Evolutionary conservation across 2,329 filamentous ascomycete species (phyloP), one percentile per base, ranked within the genome.

Genomic region (Colletotrichum destructivum): DNA sequence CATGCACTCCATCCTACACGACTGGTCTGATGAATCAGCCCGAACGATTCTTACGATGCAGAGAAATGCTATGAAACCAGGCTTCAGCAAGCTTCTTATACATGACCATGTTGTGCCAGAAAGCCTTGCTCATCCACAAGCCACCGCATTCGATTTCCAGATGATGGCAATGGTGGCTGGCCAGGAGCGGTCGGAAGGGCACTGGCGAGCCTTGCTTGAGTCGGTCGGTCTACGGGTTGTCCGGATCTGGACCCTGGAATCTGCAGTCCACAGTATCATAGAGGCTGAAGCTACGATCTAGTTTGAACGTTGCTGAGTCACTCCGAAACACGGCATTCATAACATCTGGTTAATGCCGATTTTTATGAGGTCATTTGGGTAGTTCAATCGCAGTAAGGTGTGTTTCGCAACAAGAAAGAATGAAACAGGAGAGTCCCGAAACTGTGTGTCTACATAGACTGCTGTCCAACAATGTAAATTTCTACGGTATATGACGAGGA

Each of bases 1-100:
- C 54, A 77, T 90, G 72, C 87, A 87, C 74, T 80, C 84, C 72
- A 87, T 89, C 60, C 80, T 90, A 13, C 88, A 89, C 76, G 87
- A 89, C 78, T 88, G 86, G 86, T 82, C 86, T 0, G 86, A 89
- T 65, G 78, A 80, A 16, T 80, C 85, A 57, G 78, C 78, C 4
- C 72, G 80, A 11, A 75, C 77, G 62, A 86, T 88, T 56, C 77
- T 85, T 49, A 80, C 78, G 44, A 81, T 79, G 1, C 77, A 88
- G 40, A 75, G 83, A 0, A 83, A 86, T 1, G 81, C 83, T 42
- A 74, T 89, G 74, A 82, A 84, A 71, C 79, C 84, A 2, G 82
- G 88, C 3, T 54, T 21, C 56, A 79, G 82, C 40, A 77, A 77
- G 16, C 75, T 84, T 2, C 72, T 84, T 8, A 72, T 84, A 40